phyloP scores from a whole-genome alignment of 2,329 filamentous ascomycete species.

The Botrytis fragariae region DNA sequence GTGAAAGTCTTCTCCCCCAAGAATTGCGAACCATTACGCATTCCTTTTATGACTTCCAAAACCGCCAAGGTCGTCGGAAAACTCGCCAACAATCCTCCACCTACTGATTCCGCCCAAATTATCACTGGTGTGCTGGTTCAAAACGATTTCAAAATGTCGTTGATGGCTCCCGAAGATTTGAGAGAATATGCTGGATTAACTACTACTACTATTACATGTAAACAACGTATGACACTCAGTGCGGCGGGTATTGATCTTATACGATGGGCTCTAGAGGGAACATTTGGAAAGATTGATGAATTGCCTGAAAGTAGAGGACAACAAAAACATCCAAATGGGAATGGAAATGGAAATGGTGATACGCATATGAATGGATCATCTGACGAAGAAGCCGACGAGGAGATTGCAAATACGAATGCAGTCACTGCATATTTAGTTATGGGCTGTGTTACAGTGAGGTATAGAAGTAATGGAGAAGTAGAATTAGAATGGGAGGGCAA shows the following conservation, averaged over 20 bases:
- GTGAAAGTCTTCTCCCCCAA: constrained; percentile 91
- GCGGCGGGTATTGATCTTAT: constrained; percentile 90
- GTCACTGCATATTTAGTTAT: constrained; percentile 69
- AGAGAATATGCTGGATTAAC: constrained; percentile 96
- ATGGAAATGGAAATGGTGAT: constrained; percentile 33
- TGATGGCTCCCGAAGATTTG: constrained; percentile 96
- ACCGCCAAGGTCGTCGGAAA: constrained; percentile 94
- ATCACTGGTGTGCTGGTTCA: constrained; percentile 92
- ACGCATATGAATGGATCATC: constrained; percentile 40
- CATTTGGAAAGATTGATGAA: constrained; percentile 82
- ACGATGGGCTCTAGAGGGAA: constrained; percentile 89
- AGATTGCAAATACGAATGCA: constrained; percentile 49
- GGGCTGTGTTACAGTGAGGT: constrained; percentile 84
- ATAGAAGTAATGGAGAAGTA: constrained; percentile 72
- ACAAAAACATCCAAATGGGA: constrained; percentile 42
- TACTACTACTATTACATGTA: constrained; percentile 90
- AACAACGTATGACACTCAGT: constrained; percentile 82
- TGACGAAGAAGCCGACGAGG: constrained; percentile 64
- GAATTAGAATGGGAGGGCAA: constrained; percentile 98
- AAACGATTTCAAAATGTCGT: constrained; percentile 93
- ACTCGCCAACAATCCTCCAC: constrained; percentile 74
- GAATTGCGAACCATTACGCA: constrained; percentile 92
- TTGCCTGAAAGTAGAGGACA: constrained; percentile 41
- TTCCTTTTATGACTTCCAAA: constrained; percentile 95
- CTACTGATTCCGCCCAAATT: constrained; percentile 51